These are phyloP conservation scores for Gomphus bonarii DNA, from an alignment of 1,284 basidiomycete species.

Conservation along the genomic window DNA sequence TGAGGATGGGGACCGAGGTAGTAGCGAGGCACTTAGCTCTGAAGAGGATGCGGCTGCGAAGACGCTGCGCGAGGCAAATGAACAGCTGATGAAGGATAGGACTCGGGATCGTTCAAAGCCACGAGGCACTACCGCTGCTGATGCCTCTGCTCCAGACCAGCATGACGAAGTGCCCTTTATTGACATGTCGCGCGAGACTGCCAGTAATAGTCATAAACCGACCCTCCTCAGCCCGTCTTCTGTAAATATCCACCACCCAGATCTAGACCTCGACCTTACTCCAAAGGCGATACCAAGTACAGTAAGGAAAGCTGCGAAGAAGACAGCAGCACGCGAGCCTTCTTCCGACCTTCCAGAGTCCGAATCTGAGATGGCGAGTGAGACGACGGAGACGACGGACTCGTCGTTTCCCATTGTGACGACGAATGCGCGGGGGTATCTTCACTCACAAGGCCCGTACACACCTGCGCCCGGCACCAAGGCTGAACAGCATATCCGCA, in stretches of 20 bases:
- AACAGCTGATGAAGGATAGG: not conserved
- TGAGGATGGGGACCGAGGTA: not conserved
- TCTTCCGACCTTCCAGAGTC: not conserved
- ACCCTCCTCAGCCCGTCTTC: not conserved
- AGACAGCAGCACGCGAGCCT: not conserved
- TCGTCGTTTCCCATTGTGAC: constrained; percentile 3
- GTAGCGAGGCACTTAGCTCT: not conserved
- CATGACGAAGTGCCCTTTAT: not conserved
- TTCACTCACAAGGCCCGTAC: not conserved
- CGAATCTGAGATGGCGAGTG: not conserved
- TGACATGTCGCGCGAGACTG: not conserved
- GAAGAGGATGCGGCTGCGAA: not conserved
- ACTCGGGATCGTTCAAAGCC: not conserved
- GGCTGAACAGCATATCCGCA: constrained; percentile 2
- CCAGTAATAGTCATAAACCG: not conserved
- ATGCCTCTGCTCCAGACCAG: too few species aligned
- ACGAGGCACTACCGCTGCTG: not conserved
- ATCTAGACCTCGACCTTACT: not conserved
- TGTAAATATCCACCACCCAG: not conserved
- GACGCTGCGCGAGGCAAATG: not conserved
- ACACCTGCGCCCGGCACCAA: constrained; percentile 5
- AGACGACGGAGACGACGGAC: not conserved
- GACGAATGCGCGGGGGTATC: not conserved
- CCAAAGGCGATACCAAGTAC: not conserved
- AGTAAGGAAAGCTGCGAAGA: not conserved